Percentiles rank a stretch among this genome's conserved stretches.
Evolutionary conservation across 73 alveolate species (phyloP).

Genomic region (Effrenium voratum): DNA sequence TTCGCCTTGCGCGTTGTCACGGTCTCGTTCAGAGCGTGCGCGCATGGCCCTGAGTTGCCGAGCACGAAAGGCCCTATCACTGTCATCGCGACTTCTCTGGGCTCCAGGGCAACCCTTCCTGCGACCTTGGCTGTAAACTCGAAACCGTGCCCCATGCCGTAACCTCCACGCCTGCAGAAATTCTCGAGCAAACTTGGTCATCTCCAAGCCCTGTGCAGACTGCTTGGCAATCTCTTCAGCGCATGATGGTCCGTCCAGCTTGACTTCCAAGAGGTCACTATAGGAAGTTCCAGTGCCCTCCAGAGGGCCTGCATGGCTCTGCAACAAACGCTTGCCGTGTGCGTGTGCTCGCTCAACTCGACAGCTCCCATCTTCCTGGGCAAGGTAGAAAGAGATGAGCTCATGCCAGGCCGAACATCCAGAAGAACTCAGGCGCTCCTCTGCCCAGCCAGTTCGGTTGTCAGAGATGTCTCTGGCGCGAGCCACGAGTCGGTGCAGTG

Average conservation of each 20-base stretch:
- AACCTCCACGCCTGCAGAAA: too few relatives aligned
- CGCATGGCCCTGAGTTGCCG: too few relatives aligned
- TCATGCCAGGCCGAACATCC: not conserved
- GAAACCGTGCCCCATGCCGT: too few relatives aligned
- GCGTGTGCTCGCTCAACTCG: slow-evolving; percentile 1
- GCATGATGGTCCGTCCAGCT: not conserved
- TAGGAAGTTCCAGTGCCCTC: not conserved
- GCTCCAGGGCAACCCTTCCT: too few relatives aligned
- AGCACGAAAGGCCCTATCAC: too few relatives aligned
- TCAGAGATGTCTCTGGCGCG: not conserved
- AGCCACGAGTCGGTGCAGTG: not conserved
- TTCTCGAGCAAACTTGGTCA: too few relatives aligned
- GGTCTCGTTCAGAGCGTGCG: too few relatives aligned
- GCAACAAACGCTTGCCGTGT: not conserved
- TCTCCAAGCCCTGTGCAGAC: too few relatives aligned
- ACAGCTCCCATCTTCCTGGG: not conserved
- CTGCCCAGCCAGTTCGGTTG: not conserved
- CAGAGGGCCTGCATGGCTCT: slow-evolving; percentile 11
- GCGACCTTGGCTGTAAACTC: too few relatives aligned
- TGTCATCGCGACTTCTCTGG: too few relatives aligned
- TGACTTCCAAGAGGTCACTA: not conserved
- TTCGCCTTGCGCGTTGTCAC: too few relatives aligned
- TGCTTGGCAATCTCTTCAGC: too few relatives aligned
- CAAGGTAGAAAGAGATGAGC: not conserved
- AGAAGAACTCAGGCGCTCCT: not conserved